Conservation (phyloP, 2,329 filamentous ascomycete species). For the Apiospora saccharicola region DNA sequence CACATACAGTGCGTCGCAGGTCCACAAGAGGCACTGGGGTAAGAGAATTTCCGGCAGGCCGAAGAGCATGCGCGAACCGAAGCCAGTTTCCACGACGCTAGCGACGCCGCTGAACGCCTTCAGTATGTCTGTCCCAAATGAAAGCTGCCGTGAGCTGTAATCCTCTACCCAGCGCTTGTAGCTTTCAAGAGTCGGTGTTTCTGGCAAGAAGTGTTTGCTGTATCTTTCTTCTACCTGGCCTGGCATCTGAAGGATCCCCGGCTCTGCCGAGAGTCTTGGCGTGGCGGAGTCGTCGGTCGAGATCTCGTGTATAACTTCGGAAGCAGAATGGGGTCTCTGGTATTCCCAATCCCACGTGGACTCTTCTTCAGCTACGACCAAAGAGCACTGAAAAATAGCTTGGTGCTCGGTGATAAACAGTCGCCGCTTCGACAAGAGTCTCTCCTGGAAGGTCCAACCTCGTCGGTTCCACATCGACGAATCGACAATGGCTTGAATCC, state of each 20-base stretch:
- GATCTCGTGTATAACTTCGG: no score
- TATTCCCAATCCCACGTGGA: background rate
- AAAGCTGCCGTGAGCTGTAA: background rate
- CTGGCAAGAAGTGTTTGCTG: background rate
- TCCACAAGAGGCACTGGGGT: background rate
- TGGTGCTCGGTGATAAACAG: constrained; percentile 39
- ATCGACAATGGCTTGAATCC: background rate
- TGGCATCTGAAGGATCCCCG: background rate
- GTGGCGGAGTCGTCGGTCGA: no score
- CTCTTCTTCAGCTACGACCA: background rate
- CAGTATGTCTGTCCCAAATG: background rate
- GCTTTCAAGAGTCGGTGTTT: background rate
- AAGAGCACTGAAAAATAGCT: constrained; percentile 38
- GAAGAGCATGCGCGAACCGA: background rate
- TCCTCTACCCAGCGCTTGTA: background rate
- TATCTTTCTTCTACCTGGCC: background rate
- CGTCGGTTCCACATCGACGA: constrained; percentile 20
- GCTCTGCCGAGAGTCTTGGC: background rate
- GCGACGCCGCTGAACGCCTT: background rate
- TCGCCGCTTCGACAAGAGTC: constrained; percentile 29
- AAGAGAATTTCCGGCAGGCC: background rate
- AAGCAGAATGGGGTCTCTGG: no score
- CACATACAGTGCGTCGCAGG: background rate
- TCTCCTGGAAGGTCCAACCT: constrained; percentile 31
- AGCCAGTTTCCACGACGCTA: background rate